Conservation (phyloP, 257 asterid genomes). For the Nicotiana attenuata region DNA sequence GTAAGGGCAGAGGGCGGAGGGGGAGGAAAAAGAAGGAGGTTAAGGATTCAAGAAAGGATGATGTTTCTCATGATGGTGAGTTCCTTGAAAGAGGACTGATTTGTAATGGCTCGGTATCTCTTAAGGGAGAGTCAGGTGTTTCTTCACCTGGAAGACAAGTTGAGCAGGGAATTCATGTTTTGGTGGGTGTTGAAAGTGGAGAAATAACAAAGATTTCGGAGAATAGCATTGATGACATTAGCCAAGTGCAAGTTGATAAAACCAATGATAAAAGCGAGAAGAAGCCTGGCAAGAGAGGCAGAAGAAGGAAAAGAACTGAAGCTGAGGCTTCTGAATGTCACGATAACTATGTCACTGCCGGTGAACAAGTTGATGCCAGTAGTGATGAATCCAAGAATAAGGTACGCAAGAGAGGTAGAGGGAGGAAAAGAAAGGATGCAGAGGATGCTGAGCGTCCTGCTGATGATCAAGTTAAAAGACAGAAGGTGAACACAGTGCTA, state of each 20-base stretch:
- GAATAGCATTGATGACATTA: neutral
- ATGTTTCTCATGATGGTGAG: neutral
- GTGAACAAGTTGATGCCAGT: neutral
- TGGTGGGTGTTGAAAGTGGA: neutral
- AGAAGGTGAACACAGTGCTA: conserved; percentile 12
- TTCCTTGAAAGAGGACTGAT: neutral
- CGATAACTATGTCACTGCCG: neutral
- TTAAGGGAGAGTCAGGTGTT: neutral
- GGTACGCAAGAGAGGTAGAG: conserved; percentile 11
- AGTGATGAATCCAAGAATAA: neutral
- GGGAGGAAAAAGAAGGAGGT: conserved; percentile 12
- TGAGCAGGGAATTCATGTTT: neutral
- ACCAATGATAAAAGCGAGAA: neutral
- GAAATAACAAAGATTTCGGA: neutral
- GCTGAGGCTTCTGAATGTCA: conserved; percentile 5
- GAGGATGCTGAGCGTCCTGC: conserved; percentile 2
- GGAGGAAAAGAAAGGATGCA: conserved; percentile 26
- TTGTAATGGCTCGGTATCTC: neutral
- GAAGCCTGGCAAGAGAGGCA: neutral
- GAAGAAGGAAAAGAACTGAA: conserved; percentile 13
- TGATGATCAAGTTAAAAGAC: neutral
- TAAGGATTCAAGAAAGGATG: neutral
- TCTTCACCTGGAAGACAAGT: neutral
- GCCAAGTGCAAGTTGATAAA: neutral
- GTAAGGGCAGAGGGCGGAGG: conserved; percentile 3